Conservation (phyloP, 352 stramenopile genomes). For the Phytophthora capsici region DNA sequence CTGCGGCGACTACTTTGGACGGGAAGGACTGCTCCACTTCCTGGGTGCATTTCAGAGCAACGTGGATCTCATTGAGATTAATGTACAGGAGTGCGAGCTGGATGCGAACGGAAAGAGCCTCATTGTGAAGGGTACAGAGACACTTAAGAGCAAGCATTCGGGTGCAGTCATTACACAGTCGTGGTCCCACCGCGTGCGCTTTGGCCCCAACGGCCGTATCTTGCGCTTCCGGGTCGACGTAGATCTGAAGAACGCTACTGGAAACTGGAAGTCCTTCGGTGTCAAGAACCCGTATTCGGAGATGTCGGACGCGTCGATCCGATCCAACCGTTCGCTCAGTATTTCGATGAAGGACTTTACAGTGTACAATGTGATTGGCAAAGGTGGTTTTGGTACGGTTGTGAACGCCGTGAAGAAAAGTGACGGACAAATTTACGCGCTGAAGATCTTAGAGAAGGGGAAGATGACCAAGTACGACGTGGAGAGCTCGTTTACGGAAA, state of each 20-base stretch:
- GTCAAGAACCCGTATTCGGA: conserved; percentile 85
- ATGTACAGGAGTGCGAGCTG: conserved; percentile 66
- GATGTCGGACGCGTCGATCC: conserved; percentile 76
- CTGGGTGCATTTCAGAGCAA: conserved; percentile 76
- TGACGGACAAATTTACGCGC: conserved; percentile 90
- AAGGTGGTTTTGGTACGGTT: conserved; percentile 89
- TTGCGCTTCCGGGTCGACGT: conserved; percentile 82
- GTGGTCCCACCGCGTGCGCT: conserved; percentile 79
- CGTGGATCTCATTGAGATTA: conserved; percentile 83
- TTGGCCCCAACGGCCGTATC: conserved; percentile 83
- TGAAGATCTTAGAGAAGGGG: conserved; percentile 91
- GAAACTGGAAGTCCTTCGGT: conserved; percentile 83
- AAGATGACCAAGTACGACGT: conserved; percentile 93
- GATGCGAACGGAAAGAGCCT: conserved; percentile 73
- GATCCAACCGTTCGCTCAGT: conserved; percentile 83
- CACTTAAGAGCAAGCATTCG: conserved; percentile 83
- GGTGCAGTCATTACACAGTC: conserved; percentile 72
- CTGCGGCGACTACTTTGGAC: conserved; percentile 84
- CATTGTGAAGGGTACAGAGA: conserved; percentile 82
- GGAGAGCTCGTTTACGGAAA: conserved; percentile 90
- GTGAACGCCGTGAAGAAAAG: conserved; percentile 92
- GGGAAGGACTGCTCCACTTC: conserved; percentile 84
- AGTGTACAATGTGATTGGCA: conserved; percentile 91
- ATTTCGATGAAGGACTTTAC: conserved; percentile 92
- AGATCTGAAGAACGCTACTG: conserved; percentile 71